Base-by-base conservation (phyloP, 345 rosid species). In the Linum trigynum region DNA sequence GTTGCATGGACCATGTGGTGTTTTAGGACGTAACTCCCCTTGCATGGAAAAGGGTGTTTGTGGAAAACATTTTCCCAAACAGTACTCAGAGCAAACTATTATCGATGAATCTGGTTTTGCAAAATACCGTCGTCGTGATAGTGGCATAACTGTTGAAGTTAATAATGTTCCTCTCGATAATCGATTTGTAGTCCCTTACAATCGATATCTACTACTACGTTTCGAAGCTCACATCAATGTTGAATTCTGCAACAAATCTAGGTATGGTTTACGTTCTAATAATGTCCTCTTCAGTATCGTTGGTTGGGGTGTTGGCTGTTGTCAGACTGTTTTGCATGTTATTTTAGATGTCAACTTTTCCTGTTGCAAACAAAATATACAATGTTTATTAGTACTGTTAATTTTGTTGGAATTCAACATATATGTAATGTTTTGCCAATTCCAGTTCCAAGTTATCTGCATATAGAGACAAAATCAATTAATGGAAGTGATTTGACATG, bases 1-100 rank as follows among this genome's bases (percentile, higher is more conserved):
- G 67, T 32, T 70, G 0, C 63, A 70, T 37, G 57, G 64, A 0
- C 48, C 72, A 43, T 55, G 63, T 43, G 67, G 63, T 7, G 0
- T 2, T 23, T 23, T 23, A 15, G 3, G 4, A 0, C 41, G 57
- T 36, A 2, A 2, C 16, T 1, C 36, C 6, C 40, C 73, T 2
- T 70, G 63, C 4, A 63, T 63, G 64, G 3, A 5, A 2, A n/a
- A 55, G 5, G 12, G 16, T 3, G 5, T 2, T 3, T 70, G 63
- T 38, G 3, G 38, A 6, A 62, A 61, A 9, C 2, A n/a, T 23
- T 7, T 68, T 51, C 64, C 55, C 2, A 38, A 12, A 48, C 5
- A 50, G 32, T 23, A 23, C 32, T 23, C 32, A 23, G 32, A 23
- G 32, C 32, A 23, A 23, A 23, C 32, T 23, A 12, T 50, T 1